A percentile compares a stretch with the other conserved stretches of the same genome.
Conservation (phyloP, 495 filamentous ascomycete species). For the Lasiosphaeris hirsuta region DNA sequence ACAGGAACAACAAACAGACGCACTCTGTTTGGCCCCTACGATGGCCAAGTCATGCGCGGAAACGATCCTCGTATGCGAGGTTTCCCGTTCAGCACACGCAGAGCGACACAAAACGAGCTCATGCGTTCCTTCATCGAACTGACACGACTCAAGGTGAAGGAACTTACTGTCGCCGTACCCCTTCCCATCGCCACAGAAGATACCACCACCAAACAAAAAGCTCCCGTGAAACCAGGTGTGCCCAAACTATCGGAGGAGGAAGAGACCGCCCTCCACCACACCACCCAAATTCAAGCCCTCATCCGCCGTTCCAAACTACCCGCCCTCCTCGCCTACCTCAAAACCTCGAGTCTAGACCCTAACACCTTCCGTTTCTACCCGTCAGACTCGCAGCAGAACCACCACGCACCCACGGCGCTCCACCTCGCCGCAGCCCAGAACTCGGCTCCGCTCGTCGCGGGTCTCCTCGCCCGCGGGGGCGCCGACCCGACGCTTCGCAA, state of each 20-base stretch:
- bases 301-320: constrained; percentile 89
- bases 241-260: constrained; percentile 75
- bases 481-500: constrained; percentile 72
- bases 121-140: constrained; percentile 91
- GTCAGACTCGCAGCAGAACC: constrained; percentile 59
- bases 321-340: constrained; percentile 79
- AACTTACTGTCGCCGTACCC: constrained; percentile 57
- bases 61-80: constrained; percentile 83
- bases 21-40: constrained; percentile 86
- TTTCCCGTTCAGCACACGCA: constrained; percentile 92
- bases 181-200: constrained; percentile 39
- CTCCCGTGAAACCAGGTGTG: constrained; percentile 34
- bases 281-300: constrained; percentile 78
- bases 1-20: constrained; percentile 80
- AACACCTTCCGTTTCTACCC: constrained; percentile 84
- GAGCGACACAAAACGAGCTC: constrained; percentile 89
- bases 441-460: constrained; percentile 65
- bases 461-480: constrained; percentile 69
- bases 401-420: constrained; percentile 81
- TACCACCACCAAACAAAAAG: constrained; percentile 41
- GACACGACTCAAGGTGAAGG: constrained; percentile 79
- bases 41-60: constrained; percentile 74
- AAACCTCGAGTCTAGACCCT: constrained; percentile 64
- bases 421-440: constrained; percentile 82
- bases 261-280: constrained; percentile 74